phyloP scores from a whole-genome alignment of 805 yeast species.

The Alloascoidea hylecoeti region DNA sequence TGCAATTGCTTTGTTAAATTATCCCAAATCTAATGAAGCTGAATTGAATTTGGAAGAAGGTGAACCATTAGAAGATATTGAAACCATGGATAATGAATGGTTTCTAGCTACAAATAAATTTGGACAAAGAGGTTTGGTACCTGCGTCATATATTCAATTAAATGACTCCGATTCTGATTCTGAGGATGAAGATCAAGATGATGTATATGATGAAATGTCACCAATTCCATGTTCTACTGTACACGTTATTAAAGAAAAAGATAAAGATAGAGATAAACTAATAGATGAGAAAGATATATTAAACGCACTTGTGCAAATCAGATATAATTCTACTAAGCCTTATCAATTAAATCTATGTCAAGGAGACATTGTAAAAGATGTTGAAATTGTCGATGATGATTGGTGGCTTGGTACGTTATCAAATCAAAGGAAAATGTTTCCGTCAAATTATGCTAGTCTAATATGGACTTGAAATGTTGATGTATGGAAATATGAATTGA shows the following conservation, averaged over 20 bases:
- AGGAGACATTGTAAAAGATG: constrained; percentile 68
- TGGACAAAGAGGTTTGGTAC: constrained; percentile 82
- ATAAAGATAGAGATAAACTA: constrained; percentile 7
- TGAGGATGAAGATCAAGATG: no score
- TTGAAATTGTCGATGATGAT: constrained; percentile 84
- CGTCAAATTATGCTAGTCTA: constrained; percentile 66
- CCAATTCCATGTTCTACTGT: no score
- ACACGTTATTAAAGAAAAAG: constrained; percentile 9
- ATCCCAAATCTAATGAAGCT: constrained; percentile 61
- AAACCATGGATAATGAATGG: constrained; percentile 66
- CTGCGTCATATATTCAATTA: constrained; percentile 66
- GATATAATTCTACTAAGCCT: constrained; percentile 83
- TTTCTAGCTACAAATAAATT: constrained; percentile 72
- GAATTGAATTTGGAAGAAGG: constrained; percentile 59
- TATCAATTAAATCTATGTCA: constrained; percentile 79
- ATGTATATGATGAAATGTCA: no score
- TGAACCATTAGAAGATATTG: constrained; percentile 50
- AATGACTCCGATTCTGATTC: constrained; percentile 18
- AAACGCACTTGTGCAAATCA: constrained; percentile 54
- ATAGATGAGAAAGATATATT: constrained; percentile 11
- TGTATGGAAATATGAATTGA: no score
- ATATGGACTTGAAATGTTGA: no score
- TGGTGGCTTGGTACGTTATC: constrained; percentile 92
- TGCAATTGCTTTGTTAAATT: constrained; percentile 78
- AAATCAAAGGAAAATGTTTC: constrained; percentile 79